These are phyloP conservation scores for Taphrina wiesneri DNA, from an alignment of 1,139 yeast genomes.

Conservation along the genomic window DNA sequence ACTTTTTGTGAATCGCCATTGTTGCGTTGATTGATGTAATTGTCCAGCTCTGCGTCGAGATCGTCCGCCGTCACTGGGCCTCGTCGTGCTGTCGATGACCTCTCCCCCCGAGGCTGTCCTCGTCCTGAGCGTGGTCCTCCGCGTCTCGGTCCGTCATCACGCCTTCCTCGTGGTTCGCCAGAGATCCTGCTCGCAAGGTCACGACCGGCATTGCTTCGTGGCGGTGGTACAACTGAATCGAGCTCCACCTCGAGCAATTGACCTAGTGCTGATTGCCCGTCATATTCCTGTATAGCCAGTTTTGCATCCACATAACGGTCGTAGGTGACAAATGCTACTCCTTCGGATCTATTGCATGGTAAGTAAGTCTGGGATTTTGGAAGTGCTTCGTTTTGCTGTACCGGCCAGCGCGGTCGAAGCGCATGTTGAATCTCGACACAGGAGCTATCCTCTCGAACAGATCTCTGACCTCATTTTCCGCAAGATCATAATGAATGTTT, in stretches of 20 bases:
- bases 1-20: conserved; percentile 11
- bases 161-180: not conserved
- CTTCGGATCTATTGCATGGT: conserved; percentile 16
- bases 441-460: conserved; percentile 23
- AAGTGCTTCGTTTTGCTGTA: not conserved
- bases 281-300: conserved; percentile 9
- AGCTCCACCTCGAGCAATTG: conserved; percentile 12
- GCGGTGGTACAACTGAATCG: conserved; percentile 22
- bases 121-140: conserved; percentile 4
- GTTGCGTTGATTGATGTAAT: conserved; percentile 24
- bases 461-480: conserved; percentile 4
- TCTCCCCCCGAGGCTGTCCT: not conserved
- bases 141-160: conserved; percentile 1
- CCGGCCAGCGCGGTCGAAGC: conserved; percentile 32
- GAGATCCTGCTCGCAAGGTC: conserved; percentile 4
- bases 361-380: not conserved
- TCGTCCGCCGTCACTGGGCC: conserved; percentile 30
- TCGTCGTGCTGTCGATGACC: not conserved
- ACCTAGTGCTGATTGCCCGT: conserved; percentile 15
- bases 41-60: conserved; percentile 28
- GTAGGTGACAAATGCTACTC: conserved; percentile 16
- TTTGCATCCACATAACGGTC: conserved; percentile 14
- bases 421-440: conserved; percentile 20
- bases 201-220: not conserved
- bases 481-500: conserved; percentile 17